These are phyloP conservation scores for Periglandula ipomoeae DNA, from an alignment of 2,329 filamentous ascomycete species.

Conservation along the genomic window DNA sequence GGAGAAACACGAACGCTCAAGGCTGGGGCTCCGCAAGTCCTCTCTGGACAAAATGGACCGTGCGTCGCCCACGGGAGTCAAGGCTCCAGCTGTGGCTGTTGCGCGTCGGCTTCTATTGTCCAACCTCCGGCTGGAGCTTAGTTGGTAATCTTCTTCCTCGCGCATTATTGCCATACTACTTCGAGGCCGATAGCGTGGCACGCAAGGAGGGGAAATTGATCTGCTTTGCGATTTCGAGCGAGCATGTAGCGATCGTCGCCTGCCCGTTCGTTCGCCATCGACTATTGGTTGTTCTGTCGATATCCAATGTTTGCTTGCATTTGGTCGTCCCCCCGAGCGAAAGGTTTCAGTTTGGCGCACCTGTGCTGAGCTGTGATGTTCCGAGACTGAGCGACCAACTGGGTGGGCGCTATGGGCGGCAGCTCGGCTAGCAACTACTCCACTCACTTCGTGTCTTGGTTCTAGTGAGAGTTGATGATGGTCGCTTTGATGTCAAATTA, in stretches of 20 bases:
- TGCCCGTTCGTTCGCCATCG: background rate
- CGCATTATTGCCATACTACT: background rate
- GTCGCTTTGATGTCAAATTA: background rate
- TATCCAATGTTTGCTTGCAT: background rate
- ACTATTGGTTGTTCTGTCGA: background rate
- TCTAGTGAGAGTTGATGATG: background rate
- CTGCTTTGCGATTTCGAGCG: background rate
- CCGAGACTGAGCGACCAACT: background rate
- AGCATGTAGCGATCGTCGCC: conserved; percentile 1
- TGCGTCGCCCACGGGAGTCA: background rate
- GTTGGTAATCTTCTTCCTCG: background rate
- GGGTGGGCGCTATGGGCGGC: background rate
- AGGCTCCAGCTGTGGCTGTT: background rate
- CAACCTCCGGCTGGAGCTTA: background rate
- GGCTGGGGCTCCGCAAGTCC: background rate
- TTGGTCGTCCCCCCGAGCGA: background rate
- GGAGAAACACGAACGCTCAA: background rate
- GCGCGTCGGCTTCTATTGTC: background rate
- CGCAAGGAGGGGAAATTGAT: conserved; percentile 8
- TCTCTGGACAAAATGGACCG: background rate
- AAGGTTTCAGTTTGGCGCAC: background rate
- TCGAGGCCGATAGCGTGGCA: conserved; percentile 8
- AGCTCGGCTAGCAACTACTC: background rate
- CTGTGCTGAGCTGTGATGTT: background rate
- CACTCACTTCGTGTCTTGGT: background rate